Evolutionary conservation across 768 basidiomycete species (phyloP).

Genomic region (Macrolepiota albuminosa): DNA sequence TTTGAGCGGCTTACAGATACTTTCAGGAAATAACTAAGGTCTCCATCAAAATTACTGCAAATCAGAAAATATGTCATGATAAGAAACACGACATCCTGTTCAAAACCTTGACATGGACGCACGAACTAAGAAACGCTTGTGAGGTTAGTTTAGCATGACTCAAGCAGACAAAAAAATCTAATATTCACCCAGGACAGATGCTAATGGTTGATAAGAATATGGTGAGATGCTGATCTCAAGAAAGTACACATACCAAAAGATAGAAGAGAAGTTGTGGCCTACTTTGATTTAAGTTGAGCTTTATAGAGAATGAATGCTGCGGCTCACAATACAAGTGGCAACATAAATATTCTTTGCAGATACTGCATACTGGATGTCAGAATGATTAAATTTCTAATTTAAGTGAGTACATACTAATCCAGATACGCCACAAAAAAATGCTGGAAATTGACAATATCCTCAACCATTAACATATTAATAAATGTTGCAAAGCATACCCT

Average conservation of each 20-base stretch:
- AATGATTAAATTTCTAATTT: no score
- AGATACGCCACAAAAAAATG: slow-evolving; percentile 9
- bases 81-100: not conserved
- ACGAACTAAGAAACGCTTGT: not conserved
- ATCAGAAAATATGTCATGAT: not conserved
- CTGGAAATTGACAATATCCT: not conserved
- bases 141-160: not conserved
- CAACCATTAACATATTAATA: not conserved
- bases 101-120: not conserved
- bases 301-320: not conserved
- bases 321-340: not conserved
- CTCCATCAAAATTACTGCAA: not conserved
- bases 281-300: not conserved
- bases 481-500: slow-evolving; percentile 4
- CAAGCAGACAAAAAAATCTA: no score
- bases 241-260: not conserved
- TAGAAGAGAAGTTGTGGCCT: not conserved
- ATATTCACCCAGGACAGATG: not conserved
- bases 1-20: not conserved
- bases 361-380: not conserved
- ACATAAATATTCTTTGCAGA: not conserved
- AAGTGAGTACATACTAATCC: slow-evolving; percentile 2
- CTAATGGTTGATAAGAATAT: not conserved
- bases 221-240: not conserved
- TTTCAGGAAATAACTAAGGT: not conserved